Conservation (phyloP, 306 rosid species). For the Casuarina cunninghamiana region DNA sequence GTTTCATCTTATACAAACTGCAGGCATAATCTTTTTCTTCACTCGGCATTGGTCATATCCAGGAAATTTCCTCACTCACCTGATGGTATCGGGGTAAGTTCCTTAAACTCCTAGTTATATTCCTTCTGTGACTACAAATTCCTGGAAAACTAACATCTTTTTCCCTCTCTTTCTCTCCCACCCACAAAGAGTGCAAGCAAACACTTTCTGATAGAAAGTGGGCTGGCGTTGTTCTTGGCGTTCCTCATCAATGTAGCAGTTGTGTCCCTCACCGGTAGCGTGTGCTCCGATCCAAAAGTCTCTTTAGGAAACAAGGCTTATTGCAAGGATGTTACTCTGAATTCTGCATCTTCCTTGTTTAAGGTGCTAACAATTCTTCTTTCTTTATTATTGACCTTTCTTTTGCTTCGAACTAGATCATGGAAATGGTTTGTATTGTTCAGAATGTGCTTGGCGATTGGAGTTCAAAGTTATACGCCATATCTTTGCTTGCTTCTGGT, state of each 20-base stretch:
- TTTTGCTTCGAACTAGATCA: neutral
- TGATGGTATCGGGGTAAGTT: conserved; percentile 11
- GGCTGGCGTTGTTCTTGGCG: conserved; percentile 7
- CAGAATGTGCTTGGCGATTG: conserved; percentile 18
- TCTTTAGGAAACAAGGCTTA: neutral
- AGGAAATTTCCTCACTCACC: conserved; percentile 15
- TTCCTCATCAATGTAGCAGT: conserved; percentile 19
- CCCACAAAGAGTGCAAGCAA: conserved; percentile 12
- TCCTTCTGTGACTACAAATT: neutral
- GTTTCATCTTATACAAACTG: neutral
- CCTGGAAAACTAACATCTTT: neutral
- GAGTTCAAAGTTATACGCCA: conserved; percentile 22
- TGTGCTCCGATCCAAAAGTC: conserved; percentile 13
- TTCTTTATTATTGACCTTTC: neutral
- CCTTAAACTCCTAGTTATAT: neutral
- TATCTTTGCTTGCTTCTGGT: conserved; percentile 25
- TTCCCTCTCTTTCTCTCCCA: neutral
- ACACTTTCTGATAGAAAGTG: conserved; percentile 17
- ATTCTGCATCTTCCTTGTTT: conserved; percentile 18
- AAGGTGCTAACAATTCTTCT: neutral
- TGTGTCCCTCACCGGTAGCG: conserved; percentile 6
- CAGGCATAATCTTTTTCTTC: conserved; percentile 29
- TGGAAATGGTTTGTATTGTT: neutral
- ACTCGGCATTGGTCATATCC: conserved; percentile 22
- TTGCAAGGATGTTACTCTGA: conserved; percentile 13